Evolutionary conservation across 2,329 filamentous ascomycete genomes (phyloP).

Genomic region (Lachnellula cervina): DNA sequence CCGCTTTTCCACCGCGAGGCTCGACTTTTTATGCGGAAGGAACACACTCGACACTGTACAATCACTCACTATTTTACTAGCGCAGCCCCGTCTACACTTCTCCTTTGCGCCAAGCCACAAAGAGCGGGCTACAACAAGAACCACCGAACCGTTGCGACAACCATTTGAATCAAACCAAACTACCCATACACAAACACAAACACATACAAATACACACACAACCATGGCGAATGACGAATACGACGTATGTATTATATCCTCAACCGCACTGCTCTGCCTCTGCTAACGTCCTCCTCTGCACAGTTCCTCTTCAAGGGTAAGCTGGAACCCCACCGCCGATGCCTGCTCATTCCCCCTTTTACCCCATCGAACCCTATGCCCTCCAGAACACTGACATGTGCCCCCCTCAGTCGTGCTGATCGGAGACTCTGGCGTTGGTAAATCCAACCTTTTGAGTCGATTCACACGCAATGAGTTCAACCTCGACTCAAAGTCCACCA

Average conservation of each 20-base stretch:
- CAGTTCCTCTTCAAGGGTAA: constrained; percentile 99
- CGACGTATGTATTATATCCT: constrained; percentile 66
- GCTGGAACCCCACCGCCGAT: constrained; percentile 21
- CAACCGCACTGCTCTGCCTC: constrained; percentile 28
- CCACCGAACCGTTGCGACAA: constrained; percentile 2
- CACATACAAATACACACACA: constrained; percentile 33
- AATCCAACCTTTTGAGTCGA: constrained; percentile 98
- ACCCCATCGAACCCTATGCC: constrained; percentile 7
- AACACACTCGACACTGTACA: no score
- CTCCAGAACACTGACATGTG: constrained; percentile 30
- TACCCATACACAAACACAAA: constrained; percentile 16
- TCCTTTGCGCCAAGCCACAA: background rate
- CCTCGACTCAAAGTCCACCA: constrained; percentile 98
- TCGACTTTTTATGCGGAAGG: no score
- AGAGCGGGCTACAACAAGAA: background rate
- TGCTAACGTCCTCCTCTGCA: constrained; percentile 33
- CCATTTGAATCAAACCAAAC: background rate
- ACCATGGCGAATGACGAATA: constrained; percentile 99
- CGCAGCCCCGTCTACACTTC: no score
- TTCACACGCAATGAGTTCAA: constrained; percentile 99
- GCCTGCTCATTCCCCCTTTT: constrained; percentile 15
- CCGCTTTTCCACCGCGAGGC: no score
- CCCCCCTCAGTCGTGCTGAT: constrained; percentile 78
- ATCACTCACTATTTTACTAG: no score
- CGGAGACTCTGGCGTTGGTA: constrained; percentile 98